A percentile compares a stretch with the other conserved stretches of the same genome.
These are phyloP conservation scores for Backusella circina DNA, from an alignment of 192 early-diverging fungal genomes.

Conservation along the genomic window DNA sequence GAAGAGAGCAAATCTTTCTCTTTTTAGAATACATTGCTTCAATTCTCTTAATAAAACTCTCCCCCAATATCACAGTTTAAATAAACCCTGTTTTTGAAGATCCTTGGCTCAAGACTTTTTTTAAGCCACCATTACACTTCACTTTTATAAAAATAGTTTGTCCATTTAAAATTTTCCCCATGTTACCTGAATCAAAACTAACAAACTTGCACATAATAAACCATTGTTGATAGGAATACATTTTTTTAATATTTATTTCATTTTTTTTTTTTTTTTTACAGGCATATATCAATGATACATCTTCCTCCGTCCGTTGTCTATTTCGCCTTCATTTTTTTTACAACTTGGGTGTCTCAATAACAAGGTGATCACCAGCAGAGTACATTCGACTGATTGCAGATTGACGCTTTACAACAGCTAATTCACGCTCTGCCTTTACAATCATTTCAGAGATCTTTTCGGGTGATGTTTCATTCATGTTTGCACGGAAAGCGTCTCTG, in stretches of 20 bases:
- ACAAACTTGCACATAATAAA: neutral
- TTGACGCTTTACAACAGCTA: conserved; percentile 75
- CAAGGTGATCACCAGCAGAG: conserved; percentile 56
- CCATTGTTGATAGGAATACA: neutral
- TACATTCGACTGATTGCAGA: conserved; percentile 74
- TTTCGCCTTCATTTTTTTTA: conserved; percentile 1
- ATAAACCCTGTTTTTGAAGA: too few species aligned
- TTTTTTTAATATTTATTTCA: neutral
- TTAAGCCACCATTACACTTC: too few species aligned
- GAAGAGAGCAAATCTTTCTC: too few species aligned
- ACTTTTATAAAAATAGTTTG: too few species aligned
- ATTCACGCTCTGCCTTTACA: conserved; percentile 59
- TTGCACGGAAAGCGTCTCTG: conserved; percentile 73
- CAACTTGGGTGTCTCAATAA: conserved; percentile 51
- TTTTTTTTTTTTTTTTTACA: neutral
- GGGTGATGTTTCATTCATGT: conserved; percentile 53
- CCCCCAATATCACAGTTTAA: too few species aligned
- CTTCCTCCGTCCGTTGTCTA: neutral
- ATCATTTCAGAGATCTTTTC: conserved; percentile 49
- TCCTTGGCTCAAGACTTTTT: too few species aligned
- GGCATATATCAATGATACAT: neutral
- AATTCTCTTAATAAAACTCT: too few species aligned
- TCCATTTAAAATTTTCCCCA: neutral
- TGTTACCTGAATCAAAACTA: neutral
- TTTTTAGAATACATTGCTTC: too few species aligned